These are phyloP conservation scores for Peronospora destructor DNA, from an alignment of 352 stramenopile species.

Conservation along the genomic window DNA sequence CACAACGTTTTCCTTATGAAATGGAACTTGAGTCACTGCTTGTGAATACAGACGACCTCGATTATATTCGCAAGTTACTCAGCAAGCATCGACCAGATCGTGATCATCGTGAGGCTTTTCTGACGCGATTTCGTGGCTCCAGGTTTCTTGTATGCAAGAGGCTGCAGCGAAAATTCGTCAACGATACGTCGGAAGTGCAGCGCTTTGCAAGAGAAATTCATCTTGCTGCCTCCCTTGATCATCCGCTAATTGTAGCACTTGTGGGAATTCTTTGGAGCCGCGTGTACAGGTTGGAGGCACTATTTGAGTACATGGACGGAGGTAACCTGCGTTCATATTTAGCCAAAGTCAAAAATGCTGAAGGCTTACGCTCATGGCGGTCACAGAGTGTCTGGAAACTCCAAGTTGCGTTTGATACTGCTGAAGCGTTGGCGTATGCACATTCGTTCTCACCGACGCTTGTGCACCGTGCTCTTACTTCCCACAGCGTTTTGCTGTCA, in stretches of 20 bases:
- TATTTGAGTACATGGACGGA: slow-evolving; percentile 63
- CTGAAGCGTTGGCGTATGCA: slow-evolving; percentile 42
- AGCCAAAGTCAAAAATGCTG: slow-evolving; percentile 7
- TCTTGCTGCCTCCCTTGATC: slow-evolving; percentile 34
- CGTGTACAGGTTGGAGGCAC: slow-evolving; percentile 37
- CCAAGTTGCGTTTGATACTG: slow-evolving; percentile 39
- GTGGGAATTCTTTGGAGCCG: slow-evolving; percentile 43
- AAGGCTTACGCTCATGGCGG: slow-evolving; percentile 13
- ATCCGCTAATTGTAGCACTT: slow-evolving; percentile 42
- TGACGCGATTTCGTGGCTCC: slow-evolving; percentile 33
- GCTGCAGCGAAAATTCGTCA: slow-evolving; percentile 29
- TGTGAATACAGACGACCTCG: slow-evolving; percentile 34
- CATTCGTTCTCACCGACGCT: slow-evolving; percentile 39
- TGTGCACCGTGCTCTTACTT: slow-evolving; percentile 40
- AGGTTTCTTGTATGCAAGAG: slow-evolving; percentile 34
- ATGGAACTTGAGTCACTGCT: slow-evolving; percentile 13
- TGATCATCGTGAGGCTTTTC: slow-evolving; percentile 23
- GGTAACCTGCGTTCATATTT: slow-evolving; percentile 44
- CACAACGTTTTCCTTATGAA: slow-evolving; percentile 6
- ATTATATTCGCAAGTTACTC: slow-evolving; percentile 32
- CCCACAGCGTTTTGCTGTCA: slow-evolving; percentile 40
- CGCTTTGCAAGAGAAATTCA: slow-evolving; percentile 39
- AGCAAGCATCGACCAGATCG: slow-evolving; percentile 8
- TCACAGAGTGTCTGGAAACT: slow-evolving; percentile 26
- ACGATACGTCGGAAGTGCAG: slow-evolving; percentile 22